Percentiles rank a stretch among this genome's conserved stretches.
Conservation (phyloP, 805 yeast species). For the Grigorovia yakushimaensis region DNA sequence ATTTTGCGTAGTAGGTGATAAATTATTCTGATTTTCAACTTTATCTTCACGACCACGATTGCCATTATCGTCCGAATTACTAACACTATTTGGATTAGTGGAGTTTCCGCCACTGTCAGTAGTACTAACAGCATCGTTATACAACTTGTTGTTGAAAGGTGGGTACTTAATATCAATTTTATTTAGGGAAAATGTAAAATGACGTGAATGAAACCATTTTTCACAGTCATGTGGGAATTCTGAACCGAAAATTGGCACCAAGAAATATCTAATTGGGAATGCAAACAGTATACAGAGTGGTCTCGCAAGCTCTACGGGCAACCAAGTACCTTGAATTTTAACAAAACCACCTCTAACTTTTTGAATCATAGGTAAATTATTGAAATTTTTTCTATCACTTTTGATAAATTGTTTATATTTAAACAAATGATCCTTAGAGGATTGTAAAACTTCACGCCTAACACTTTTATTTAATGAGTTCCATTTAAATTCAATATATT, state of each 20-base stretch:
- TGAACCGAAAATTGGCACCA: conserved; percentile 73
- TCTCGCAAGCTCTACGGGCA: conserved; percentile 60
- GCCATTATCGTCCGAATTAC: not conserved
- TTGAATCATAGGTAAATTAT: conserved; percentile 28
- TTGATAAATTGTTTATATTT: conserved; percentile 6
- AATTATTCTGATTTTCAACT: not conserved
- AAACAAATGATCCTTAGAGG: conserved; percentile 8
- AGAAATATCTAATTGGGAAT: conserved; percentile 61
- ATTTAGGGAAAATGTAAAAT: not conserved
- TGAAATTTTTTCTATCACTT: conserved; percentile 7
- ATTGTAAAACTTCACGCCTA: conserved; percentile 9
- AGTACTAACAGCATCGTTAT: not conserved
- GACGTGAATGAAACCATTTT: conserved; percentile 1
- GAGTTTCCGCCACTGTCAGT: not conserved
- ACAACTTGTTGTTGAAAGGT: not conserved
- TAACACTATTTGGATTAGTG: not conserved
- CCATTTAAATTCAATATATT: conserved; percentile 25
- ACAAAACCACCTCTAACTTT: conserved; percentile 87
- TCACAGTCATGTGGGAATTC: conserved; percentile 38
- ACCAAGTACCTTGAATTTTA: conserved; percentile 93
- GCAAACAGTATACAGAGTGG: conserved; percentile 65
- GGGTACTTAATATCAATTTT: not conserved
- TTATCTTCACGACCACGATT: not conserved
- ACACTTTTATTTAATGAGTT: conserved; percentile 13
- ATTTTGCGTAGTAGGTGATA: not conserved